Conservation (phyloP, 176 grass and related monocot genomes). For the Tillandsia fasciculata region DNA sequence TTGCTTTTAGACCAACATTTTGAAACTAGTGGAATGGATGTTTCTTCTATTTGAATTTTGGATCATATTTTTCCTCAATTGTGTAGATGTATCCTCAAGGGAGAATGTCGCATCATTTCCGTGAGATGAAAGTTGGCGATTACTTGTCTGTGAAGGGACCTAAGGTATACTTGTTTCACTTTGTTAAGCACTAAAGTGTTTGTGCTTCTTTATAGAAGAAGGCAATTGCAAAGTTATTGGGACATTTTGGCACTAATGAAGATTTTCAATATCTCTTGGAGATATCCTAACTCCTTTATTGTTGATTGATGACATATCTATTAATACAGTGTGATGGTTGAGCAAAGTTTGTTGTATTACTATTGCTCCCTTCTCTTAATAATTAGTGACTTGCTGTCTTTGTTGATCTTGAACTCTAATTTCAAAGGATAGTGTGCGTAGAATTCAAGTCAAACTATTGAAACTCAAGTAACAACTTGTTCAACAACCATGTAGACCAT, state of each 20-base stretch:
- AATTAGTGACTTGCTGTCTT: neutral
- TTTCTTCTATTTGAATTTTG: neutral
- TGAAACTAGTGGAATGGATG: neutral
- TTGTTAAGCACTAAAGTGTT: neutral
- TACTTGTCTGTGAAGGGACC: slow-evolving; percentile 87
- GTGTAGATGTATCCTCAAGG: slow-evolving; percentile 97
- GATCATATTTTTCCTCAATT: neutral
- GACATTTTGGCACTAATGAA: neutral
- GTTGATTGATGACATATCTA: no score
- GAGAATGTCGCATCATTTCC: slow-evolving; percentile 99
- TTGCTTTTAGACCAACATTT: neutral
- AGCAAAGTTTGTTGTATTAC: no score
- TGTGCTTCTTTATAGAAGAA: slow-evolving; percentile 5
- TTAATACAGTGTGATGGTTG: no score
- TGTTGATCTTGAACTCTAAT: neutral
- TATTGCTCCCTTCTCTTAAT: neutral
- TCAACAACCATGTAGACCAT: no score
- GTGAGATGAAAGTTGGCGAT: slow-evolving; percentile 89
- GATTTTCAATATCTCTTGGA: neutral
- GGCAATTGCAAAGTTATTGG: neutral
- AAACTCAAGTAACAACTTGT: no score
- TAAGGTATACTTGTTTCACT: slow-evolving; percentile 54
- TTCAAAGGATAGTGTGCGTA: neutral
- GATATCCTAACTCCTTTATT: no score
- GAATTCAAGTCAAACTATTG: neutral